phyloP scores from a whole-genome alignment of 176 grass and related monocot genomes.

The Paspalum notatum region DNA sequence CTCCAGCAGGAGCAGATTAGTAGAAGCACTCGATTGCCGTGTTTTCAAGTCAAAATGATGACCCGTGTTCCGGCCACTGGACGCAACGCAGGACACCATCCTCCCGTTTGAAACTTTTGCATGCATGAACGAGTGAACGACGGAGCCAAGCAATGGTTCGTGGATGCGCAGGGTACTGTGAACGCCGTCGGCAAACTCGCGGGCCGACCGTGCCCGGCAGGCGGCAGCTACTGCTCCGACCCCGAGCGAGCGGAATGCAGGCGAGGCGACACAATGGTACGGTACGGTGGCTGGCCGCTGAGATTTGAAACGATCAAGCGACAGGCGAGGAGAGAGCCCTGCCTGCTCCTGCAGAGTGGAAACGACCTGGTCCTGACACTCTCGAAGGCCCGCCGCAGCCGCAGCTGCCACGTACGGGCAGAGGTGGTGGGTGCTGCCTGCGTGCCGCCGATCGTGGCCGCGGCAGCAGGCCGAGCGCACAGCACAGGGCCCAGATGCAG shows the following conservation, averaged over 20 bases:
- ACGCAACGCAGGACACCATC: background rate
- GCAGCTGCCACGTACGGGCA: background rate
- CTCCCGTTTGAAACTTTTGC: background rate
- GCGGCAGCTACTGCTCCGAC: background rate
- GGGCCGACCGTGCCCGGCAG: background rate
- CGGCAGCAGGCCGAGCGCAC: background rate
- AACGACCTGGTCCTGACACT: slow-evolving; percentile 15
- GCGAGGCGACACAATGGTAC: background rate
- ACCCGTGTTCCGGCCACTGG: background rate
- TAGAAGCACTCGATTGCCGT: background rate
- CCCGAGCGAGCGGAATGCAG: background rate
- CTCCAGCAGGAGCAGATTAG: background rate
- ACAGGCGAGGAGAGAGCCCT: slow-evolving; percentile 12
- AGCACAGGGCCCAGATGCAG: background rate
- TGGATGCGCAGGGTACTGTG: too few relatives aligned
- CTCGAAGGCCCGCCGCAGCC: slow-evolving; percentile 11
- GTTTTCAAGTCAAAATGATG: background rate
- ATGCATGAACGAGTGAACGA: too few relatives aligned
- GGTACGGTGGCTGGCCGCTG: background rate
- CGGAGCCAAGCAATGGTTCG: too few relatives aligned
- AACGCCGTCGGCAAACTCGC: background rate
- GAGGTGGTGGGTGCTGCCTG: background rate
- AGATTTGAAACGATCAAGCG: slow-evolving; percentile 40
- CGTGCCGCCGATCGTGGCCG: background rate
- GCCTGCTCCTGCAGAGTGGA: background rate